Evolutionary conservation across 2,329 filamentous ascomycete genomes (phyloP).

Genomic region (Aspergillus caelatus): DNA sequence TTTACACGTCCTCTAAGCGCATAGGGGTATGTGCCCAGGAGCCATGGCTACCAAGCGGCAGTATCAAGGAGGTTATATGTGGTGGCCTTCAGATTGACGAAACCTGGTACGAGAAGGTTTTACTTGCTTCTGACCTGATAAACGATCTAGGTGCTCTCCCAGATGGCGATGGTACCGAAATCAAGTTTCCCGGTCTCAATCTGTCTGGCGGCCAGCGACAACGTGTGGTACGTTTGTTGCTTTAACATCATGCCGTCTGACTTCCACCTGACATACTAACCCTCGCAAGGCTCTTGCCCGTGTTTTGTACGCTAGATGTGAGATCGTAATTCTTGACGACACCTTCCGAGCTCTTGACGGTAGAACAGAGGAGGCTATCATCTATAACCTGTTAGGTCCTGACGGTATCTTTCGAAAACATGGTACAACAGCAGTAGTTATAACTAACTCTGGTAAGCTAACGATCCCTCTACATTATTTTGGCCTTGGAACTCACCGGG

Average conservation of each 20-base stretch:
- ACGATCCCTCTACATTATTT: background rate
- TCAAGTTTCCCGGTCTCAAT: background rate
- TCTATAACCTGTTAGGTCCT: background rate
- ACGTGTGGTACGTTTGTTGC: background rate
- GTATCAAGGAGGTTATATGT: slow-evolving; percentile 4
- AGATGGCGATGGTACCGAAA: background rate
- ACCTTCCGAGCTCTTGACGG: background rate
- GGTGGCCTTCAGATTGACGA: background rate
- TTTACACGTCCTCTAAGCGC: background rate
- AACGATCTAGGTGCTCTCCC: background rate
- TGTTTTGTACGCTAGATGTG: background rate
- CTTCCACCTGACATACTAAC: too few species aligned
- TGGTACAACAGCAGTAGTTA: background rate
- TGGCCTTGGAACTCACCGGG: background rate
- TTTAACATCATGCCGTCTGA: too few species aligned
- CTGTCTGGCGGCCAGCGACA: slow-evolving; percentile 6
- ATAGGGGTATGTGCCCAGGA: slow-evolving; percentile 4
- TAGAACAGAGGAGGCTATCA: background rate
- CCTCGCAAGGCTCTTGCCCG: slow-evolving; percentile 4
- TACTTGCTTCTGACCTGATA: background rate
- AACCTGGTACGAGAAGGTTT: background rate
- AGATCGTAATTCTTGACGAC: slow-evolving; percentile 1
- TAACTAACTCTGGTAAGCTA: background rate
- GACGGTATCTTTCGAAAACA: background rate
- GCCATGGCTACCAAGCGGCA: slow-evolving; percentile 5